phyloP scores from a whole-genome alignment of 192 early-diverging fungal species.

The Mortierella antarctica region DNA sequence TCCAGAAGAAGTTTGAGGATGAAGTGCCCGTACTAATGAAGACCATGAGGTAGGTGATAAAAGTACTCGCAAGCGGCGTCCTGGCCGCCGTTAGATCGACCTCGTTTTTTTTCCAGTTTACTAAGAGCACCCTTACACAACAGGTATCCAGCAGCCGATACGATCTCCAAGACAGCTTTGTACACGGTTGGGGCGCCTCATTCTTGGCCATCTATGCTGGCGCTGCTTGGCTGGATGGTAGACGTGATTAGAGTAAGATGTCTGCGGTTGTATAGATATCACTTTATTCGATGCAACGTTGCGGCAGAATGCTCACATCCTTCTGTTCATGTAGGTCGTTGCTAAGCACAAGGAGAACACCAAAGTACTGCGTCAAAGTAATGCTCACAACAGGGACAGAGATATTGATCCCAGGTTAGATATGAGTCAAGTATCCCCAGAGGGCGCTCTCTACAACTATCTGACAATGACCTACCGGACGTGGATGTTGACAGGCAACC shows the following conservation, averaged over 20 bases:
- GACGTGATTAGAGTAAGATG: slow-evolving; percentile 67
- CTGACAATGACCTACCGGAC: slow-evolving; percentile 61
- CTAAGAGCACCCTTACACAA: not conserved
- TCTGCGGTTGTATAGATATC: no score
- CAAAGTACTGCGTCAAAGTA: slow-evolving; percentile 4
- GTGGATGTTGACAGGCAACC: slow-evolving; percentile 65
- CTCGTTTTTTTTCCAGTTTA: not conserved
- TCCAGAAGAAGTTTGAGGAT: slow-evolving; percentile 76
- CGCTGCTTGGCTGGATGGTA: slow-evolving; percentile 76
- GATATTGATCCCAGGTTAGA: slow-evolving; percentile 43
- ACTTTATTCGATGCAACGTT: not conserved
- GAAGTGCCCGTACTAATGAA: slow-evolving; percentile 72
- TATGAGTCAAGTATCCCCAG: slow-evolving; percentile 46
- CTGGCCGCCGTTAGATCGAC: not conserved
- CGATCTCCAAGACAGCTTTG: slow-evolving; percentile 70
- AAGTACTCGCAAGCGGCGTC: not conserved
- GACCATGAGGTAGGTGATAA: slow-evolving; percentile 58
- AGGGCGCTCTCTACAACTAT: slow-evolving; percentile 70
- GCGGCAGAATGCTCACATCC: not conserved
- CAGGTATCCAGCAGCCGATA: slow-evolving; percentile 60
- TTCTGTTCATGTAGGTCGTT: slow-evolving; percentile 15
- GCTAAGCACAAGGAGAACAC: slow-evolving; percentile 20
- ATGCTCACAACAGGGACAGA: slow-evolving; percentile 4
- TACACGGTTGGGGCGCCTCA: slow-evolving; percentile 71
- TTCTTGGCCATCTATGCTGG: slow-evolving; percentile 75